phyloP scores from a whole-genome alignment of 1,139 yeast species.

The Yamadazyma epiphylla region DNA sequence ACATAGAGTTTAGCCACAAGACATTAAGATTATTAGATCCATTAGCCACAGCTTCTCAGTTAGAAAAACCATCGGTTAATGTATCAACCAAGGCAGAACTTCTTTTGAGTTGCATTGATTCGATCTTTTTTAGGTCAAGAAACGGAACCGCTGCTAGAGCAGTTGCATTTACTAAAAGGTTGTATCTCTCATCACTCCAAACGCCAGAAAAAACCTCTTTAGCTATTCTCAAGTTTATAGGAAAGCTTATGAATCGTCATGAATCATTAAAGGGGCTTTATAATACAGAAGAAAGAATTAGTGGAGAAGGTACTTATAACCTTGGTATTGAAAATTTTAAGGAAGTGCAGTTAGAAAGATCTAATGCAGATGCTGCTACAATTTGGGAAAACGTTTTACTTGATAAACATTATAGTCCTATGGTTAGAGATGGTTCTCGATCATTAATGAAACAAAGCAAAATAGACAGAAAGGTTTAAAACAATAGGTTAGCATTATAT shows the following conservation, averaged over 20 bases:
- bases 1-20: constrained; percentile 80
- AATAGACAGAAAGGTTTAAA: constrained; percentile 7
- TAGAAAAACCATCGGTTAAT: constrained; percentile 67
- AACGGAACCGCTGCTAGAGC: constrained; percentile 73
- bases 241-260: constrained; percentile 67
- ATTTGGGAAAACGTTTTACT: constrained; percentile 83
- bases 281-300: constrained; percentile 81
- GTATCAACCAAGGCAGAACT: constrained; percentile 88
- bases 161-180: constrained; percentile 76
- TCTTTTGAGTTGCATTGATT: constrained; percentile 71
- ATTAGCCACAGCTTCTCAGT: constrained; percentile 31
- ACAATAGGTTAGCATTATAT: too few relatives aligned
- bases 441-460: constrained; percentile 43
- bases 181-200: constrained; percentile 63
- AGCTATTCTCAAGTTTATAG: constrained; percentile 73
- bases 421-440: constrained; percentile 54
- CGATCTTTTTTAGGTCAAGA: constrained; percentile 73
- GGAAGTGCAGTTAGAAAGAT: constrained; percentile 61
- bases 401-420: constrained; percentile 78
- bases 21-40: constrained; percentile 79
- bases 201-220: constrained; percentile 86
- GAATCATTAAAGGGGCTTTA: constrained; percentile 71
- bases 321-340: constrained; percentile 56
- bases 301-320: constrained; percentile 62
- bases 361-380: constrained; percentile 84